These are phyloP conservation scores for Metarhizium brunneum DNA, from an alignment of 2,329 filamentous ascomycete species.

Conservation along the genomic window DNA sequence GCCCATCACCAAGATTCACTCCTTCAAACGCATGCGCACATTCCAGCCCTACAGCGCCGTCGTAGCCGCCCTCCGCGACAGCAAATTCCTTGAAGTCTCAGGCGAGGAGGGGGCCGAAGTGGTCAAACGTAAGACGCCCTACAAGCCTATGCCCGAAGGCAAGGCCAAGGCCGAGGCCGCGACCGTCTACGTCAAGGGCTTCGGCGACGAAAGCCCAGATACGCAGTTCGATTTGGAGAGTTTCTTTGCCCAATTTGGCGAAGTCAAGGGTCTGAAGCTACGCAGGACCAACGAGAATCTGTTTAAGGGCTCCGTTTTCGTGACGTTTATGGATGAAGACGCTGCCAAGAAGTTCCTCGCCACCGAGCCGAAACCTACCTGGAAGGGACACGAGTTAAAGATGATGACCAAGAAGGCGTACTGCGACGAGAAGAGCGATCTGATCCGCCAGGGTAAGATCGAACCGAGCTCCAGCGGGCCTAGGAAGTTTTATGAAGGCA, in stretches of 20 bases:
- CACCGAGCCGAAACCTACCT: constrained; percentile 73
- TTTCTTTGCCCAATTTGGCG: constrained; percentile 76
- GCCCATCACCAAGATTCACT: constrained; percentile 65
- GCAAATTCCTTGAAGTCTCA: constrained; percentile 60
- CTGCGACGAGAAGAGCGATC: constrained; percentile 63
- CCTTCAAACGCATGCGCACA: constrained; percentile 91
- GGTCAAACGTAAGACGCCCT: constrained; percentile 68
- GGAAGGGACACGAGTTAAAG: constrained; percentile 68
- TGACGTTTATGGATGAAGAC: constrained; percentile 79
- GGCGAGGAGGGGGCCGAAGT: constrained; percentile 65
- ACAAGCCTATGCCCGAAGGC: constrained; percentile 46
- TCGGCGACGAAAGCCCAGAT: constrained; percentile 71
- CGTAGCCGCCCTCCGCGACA: constrained; percentile 73
- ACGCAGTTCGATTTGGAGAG: constrained; percentile 92
- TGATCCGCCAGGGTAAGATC: constrained; percentile 63
- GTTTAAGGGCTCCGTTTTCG: constrained; percentile 96
- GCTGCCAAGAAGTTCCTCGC: constrained; percentile 71
- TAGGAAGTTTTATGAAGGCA: constrained; percentile 42
- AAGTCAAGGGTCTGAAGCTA: constrained; percentile 75
- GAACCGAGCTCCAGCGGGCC: constrained; percentile 40
- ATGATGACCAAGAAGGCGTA: constrained; percentile 88
- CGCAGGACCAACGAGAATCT: constrained; percentile 61
- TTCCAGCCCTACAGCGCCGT: constrained; percentile 85
- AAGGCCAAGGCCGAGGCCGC: constrained; percentile 59
- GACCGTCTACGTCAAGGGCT: constrained; percentile 89